A percentile compares a stretch with the other conserved stretches of the same genome.
Evolutionary conservation across 1,139 yeast genomes (phyloP).

Genomic region (Suhomyces panamericanus): DNA sequence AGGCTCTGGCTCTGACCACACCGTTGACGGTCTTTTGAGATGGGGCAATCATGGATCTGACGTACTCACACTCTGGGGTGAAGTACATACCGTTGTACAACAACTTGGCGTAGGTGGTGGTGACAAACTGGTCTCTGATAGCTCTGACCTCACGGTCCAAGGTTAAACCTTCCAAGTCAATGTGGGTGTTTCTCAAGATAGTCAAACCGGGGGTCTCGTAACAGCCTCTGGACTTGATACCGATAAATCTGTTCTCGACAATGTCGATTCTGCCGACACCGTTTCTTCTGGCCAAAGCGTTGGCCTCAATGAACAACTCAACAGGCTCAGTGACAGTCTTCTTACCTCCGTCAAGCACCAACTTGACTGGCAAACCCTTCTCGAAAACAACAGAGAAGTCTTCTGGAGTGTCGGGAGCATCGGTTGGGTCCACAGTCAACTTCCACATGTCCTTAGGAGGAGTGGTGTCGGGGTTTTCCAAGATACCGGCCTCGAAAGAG

Average conservation of each 20-base stretch:
- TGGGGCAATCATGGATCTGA: constrained; percentile 89
- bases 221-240: constrained; percentile 98
- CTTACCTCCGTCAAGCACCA: constrained; percentile 64
- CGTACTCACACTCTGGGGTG: constrained; percentile 97
- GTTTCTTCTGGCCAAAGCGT: constrained; percentile 95
- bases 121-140: constrained; percentile 92
- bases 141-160: constrained; percentile 97
- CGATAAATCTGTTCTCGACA: constrained; percentile 98
- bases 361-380: constrained; percentile 85
- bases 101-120: constrained; percentile 85
- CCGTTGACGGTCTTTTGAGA: constrained; percentile 96
- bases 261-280: constrained; percentile 99
- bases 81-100: constrained; percentile 97
- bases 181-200: constrained; percentile 86
- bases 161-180: constrained; percentile 95
- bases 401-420: constrained; percentile 94
- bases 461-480: constrained; percentile 96
- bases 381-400: constrained; percentile 78
- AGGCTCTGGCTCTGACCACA: constrained; percentile 87
- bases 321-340: constrained; percentile 76
- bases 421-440: constrained; percentile 90
- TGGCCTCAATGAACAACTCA: constrained; percentile 88
- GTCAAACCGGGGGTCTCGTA: constrained; percentile 99
- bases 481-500: constrained; percentile 97
- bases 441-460: constrained; percentile 99